A percentile compares a stretch with the other conserved stretches of the same genome.
These are phyloP conservation scores for Podaxis sp. DNA, from an alignment of 768 basidiomycete species.

Conservation along the genomic window DNA sequence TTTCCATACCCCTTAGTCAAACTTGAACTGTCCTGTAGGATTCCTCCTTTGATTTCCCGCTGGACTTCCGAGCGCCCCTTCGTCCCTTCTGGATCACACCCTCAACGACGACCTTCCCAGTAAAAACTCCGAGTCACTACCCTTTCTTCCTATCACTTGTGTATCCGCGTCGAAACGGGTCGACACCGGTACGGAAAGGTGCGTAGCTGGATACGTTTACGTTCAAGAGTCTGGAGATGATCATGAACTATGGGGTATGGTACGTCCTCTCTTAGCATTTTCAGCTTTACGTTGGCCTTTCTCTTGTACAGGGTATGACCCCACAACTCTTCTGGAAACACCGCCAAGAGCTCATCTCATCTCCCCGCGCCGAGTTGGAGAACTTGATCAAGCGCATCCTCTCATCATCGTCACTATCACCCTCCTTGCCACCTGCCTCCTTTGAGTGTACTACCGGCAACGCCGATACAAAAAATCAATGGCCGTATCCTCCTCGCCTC, in stretches of 20 bases:
- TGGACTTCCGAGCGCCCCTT: conserved; percentile 56
- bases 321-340: conserved; percentile 72
- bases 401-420: conserved; percentile 4
- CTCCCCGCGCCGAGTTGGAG: conserved; percentile 50
- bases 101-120: conserved; percentile 49
- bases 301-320: conserved; percentile 63
- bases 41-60: conserved; percentile 71
- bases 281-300: not conserved
- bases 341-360: conserved; percentile 43
- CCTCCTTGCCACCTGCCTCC: not conserved
- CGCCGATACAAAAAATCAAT: conserved; percentile 33
- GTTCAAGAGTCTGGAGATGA: conserved; percentile 96
- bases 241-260: conserved; percentile 87
- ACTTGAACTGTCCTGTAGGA: conserved; percentile 36
- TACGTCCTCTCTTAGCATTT: conserved; percentile 24
- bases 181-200: conserved; percentile 57
- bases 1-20: not conserved
- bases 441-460: conserved; percentile 16
- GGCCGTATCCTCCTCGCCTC: conserved; percentile 44
- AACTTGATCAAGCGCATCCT: conserved; percentile 37
- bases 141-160: conserved; percentile 73
- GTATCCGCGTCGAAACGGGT: conserved; percentile 81
- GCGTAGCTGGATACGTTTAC: conserved; percentile 74
- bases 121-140: conserved; percentile 15
- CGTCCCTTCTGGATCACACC: conserved; percentile 90